Base-by-base conservation (phyloP, 2,329 filamentous ascomycete genomes). In the Xylariaceae sp. region DNA sequence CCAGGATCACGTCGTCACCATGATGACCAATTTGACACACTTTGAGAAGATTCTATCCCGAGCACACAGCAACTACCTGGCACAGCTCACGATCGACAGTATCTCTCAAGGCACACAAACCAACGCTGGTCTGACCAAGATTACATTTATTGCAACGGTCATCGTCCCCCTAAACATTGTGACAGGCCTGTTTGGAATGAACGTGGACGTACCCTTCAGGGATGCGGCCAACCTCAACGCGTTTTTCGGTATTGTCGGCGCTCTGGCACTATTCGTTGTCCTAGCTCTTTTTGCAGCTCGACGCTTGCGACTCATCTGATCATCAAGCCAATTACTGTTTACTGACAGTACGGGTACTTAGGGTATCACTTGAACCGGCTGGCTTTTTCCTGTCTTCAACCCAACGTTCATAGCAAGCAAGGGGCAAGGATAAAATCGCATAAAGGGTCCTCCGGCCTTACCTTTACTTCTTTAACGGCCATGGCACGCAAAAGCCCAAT, bases 1-100 rank as follows among this genome's bases (percentile, higher is more conserved):
- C 65, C 94, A 99, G 75, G 94, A 99, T 76, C 94, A 99, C 82
- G 93, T 99, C 56, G 91, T 99, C 61, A 99, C 94, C 51, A 97
- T 97, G 93, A 96, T 96, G 83, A 94, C 90, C 67, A 99, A 96
- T 75, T 76, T 99, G 68, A 86, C 86, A 0, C 94, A 99, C 73
- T 97, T 96, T 67, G 94, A 99, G 74, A 97, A 97, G 81, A 97
- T 99, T 82, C 82, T 99, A 53, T 92, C 89, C 34, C 88, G 94
- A 18, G 89, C 90, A 1, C 94, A 99, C 78, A 90, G 89, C 78
- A 99, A 97, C 74, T 97, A 99, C 72, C 82, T 99, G 44, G 93
- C 94, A 1, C 94, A 97, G 72, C 85, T 97, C 63, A 93, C 89
- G 45, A 92, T 97, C 68, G 91, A 95, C 73, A 93, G 90, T 74